Evolutionary conservation across 2,329 filamentous ascomycete genomes (phyloP).

Genomic region (Colletotrichum sp.): DNA sequence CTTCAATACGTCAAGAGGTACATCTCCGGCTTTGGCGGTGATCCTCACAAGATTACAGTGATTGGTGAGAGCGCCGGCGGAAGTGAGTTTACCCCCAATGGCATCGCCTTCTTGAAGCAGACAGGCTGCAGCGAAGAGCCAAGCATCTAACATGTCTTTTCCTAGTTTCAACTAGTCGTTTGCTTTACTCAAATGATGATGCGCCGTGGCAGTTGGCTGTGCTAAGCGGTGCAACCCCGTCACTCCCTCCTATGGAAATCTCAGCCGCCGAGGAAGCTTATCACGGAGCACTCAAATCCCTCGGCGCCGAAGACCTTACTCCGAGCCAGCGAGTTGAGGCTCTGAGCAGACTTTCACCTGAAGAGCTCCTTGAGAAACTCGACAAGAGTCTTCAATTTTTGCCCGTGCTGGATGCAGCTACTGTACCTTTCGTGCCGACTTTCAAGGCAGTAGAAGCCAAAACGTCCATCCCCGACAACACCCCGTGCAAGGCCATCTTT

Average conservation of each 20-base stretch:
- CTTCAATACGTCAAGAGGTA: constrained; percentile 37
- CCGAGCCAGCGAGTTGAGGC: neutral
- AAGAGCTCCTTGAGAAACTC: neutral
- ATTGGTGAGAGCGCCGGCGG: constrained; percentile 55
- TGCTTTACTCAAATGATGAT: neutral
- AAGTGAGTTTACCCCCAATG: constrained; percentile 31
- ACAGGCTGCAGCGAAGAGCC: neutral
- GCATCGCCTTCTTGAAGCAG: neutral
- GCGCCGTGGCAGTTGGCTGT: neutral
- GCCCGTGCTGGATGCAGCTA: neutral
- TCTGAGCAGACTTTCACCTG: neutral
- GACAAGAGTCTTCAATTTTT: neutral
- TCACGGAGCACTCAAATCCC: neutral
- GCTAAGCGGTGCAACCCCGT: neutral
- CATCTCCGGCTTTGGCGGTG: constrained; percentile 38
- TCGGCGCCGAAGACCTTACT: neutral
- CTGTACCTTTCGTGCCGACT: neutral
- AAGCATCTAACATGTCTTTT: neutral
- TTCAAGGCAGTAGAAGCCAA: neutral
- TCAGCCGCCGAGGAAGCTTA: neutral
- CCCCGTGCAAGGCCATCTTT: neutral
- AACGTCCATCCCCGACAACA: neutral
- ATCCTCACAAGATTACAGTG: constrained; percentile 34
- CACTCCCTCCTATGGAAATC: neutral
- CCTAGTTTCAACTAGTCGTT: neutral